Base-by-base conservation (phyloP, 805 yeast genomes). In the Kazachstania africana region DNA sequence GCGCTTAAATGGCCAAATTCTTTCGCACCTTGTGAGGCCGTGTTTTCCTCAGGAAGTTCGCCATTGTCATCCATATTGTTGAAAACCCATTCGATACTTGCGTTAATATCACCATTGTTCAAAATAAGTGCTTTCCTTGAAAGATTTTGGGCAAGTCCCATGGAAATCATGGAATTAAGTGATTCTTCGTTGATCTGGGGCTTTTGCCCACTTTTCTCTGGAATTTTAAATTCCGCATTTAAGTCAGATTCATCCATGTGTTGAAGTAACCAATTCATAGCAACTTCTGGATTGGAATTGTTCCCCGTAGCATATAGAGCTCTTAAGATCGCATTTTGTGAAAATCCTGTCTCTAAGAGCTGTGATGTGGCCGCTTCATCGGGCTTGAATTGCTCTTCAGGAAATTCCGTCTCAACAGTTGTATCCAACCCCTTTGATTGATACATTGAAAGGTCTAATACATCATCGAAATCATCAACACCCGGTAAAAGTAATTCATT, bases 61-160 rank as follows among this genome's bases (percentile, higher is more conserved):
- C 87, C 93, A 44, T 75, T 70, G 53, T 80, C 94, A 38, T 80
- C 80, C 8, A 93, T 83, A 48, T 88, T 70, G 16, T 60, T 59
- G 49, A 91, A 91, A 5, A 91, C 66, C 97, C 97, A 91, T 37
- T 85, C 95, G 4, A 85, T 79, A 4, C 97, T 80, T 1, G 71
- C 70, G 43, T 81, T 87, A 2, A 76, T 60, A 46, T 79, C 78
- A 17, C 71, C 70, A 5, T 60, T 56, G 43, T 68, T 76, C 31
- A 77, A 40, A 13, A 67, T 35, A 26, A 91, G 59, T 0, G 96
- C 94, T 42, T 82, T 82, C 30, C 56, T 66, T n/a, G 91, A 76
- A 35, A 82, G 61, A 30, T 69, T 63, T 1, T 55, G 53, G 4
- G 74, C 47, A 45, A 91, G 80, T 5, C 98, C 98, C 97, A 91